Base-by-base conservation (phyloP, 2,329 filamentous ascomycete genomes). In the Trichoderma aggressivum region DNA sequence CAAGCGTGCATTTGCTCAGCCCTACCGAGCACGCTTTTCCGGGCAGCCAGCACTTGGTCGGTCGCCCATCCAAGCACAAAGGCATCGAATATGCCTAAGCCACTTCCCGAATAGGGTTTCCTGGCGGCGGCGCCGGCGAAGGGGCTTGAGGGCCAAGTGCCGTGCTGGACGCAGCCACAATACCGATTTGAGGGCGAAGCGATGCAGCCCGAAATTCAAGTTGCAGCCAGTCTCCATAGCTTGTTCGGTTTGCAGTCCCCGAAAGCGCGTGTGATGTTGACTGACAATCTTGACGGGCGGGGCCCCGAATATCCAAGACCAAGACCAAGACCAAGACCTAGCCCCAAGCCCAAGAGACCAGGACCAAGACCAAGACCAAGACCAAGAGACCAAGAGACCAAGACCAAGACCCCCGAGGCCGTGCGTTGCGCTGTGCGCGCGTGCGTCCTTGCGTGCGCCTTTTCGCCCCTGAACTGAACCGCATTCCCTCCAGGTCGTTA, bases 1-100 rank as follows among this genome's bases (percentile, higher is more conserved):
- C 34, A 36, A 24, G 21, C 39, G 50, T 66, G 53, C 47, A 36
- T 64, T 11, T 72, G 70, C 70, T 72, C 70, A 72, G 70, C 70
- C 70, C 70, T 72, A 72, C 64, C 69, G 59, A 61, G 60, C 47
- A 64, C 64, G 53, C 64, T 30, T 58, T 28, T 28, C 36, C 34
- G 32, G 36, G n/a, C 59, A n/a, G 28, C 50, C 30, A 62, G 59
- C 59, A 43, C 16, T 26, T 26, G 24, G 5, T 28, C 60, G 34
- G 63, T 47, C 55, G 55, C 34, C 64, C 64, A 34, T 66, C 21
- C 28, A 34, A 39, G 58, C 24, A 70, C 47, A 70, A 70, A 61
- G 21, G 59, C 59, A 62, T 7, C 14, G 8, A 24, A 50, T 34
- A 53, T 50, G 55, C 67, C 67, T 62, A 34, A 70, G 67, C 67